Base-by-base conservation (phyloP, 768 basidiomycete species). In the Naematelia aurantialba region DNA sequence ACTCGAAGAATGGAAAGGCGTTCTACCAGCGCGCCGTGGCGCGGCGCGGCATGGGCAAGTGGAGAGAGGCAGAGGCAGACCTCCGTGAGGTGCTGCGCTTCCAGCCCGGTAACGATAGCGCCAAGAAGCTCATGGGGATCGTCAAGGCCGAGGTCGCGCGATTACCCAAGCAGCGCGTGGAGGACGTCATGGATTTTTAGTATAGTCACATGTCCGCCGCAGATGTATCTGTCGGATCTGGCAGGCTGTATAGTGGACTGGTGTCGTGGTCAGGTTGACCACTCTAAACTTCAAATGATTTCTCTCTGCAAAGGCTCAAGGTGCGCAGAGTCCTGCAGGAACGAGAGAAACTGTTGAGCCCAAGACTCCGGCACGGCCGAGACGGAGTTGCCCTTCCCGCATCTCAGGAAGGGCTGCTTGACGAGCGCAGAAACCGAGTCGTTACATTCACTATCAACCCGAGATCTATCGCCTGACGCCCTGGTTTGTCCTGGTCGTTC, bases 11-110 rank as follows among this genome's bases (percentile, higher is more conserved):
- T 47, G 65, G 69, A 45, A 77, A 77, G 54, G 76, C 76, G 13
- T 69, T 70, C 46, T 77, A 74, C 60, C 72, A 75, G 49, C 65
- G 76, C 30, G 76, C 74, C 3, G 31, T 75, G 14, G 72, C 73
- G 19, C 52, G 76, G 13, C 64, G 63, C 27, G 74, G 74, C 1
- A 51, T 74, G 62, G 71, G 69, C 5, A 59, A 68, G 53, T 63
- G 68, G 46, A 67, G 68, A 39, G 74, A 75, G 42, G 76, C 76
- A 5, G 74, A 77, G 53, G 50, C 56, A 22, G 72, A 74, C 63
- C 45, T 74, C 21, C 62, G 57, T 29, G 69, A 70, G 45, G 61
- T 69, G 27, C 59, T 74, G 48, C 63, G 60, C 53, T 65, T 51
- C 47, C 63, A 64, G 45, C 57, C 61, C 29, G 62, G 66, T 2